Conservation (phyloP, 768 basidiomycete genomes). For the Boletus edulis region DNA sequence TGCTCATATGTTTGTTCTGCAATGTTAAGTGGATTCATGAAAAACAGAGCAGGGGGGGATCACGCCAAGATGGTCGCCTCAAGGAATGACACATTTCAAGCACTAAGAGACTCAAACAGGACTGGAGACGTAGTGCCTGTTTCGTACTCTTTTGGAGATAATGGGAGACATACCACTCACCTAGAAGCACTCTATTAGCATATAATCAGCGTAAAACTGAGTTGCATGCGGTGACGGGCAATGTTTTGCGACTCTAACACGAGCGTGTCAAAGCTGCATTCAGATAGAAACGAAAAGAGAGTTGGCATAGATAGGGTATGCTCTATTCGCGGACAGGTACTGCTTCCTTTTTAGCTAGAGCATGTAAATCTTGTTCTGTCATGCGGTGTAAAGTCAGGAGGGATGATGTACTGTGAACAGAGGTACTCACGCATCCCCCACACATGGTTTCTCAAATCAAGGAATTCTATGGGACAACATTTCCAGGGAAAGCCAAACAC, state of each 20-base stretch:
- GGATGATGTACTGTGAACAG: not conserved
- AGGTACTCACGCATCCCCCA: conserved; percentile 80
- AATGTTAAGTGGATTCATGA: not conserved
- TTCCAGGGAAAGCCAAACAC: not conserved
- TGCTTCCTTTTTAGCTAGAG: conserved; percentile 65
- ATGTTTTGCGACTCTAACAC: not conserved
- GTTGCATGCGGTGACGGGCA: too few relatives aligned
- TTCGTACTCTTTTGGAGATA: too few relatives aligned
- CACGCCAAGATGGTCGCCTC: not conserved
- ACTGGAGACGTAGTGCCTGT: too few relatives aligned
- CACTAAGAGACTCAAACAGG: too few relatives aligned
- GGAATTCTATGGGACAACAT: conserved; percentile 52
- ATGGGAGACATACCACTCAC: too few relatives aligned
- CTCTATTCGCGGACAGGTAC: conserved; percentile 55
- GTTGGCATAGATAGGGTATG: conserved; percentile 11
- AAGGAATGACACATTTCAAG: too few relatives aligned
- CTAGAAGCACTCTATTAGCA: too few relatives aligned
- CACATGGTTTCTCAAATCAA: conserved; percentile 77
- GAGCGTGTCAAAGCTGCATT: too few relatives aligned
- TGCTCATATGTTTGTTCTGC: not conserved
- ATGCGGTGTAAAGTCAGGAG: not conserved
- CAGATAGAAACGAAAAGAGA: not conserved
- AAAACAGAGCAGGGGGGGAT: not conserved
- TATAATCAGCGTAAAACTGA: too few relatives aligned
- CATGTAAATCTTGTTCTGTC: conserved; percentile 78